phyloP scores from a whole-genome alignment of 73 alveolate species.

The Paramecium tetraurelia region DNA sequence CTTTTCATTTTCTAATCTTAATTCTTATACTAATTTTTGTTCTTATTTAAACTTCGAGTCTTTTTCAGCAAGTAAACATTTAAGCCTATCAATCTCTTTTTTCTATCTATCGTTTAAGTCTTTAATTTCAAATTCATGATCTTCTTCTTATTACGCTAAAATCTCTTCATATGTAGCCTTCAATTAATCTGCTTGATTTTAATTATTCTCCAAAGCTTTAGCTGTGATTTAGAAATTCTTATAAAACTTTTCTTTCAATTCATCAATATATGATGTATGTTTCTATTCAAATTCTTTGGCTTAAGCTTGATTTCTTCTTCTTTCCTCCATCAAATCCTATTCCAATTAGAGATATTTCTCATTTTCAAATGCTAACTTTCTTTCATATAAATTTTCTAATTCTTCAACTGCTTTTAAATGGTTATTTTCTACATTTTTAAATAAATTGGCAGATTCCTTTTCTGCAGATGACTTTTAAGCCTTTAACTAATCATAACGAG shows the following conservation, averaged over 20 bases:
- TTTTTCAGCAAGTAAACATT: conserved; percentile 46
- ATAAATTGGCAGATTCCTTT: conserved; percentile 72
- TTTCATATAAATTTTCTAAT: conserved; percentile 80
- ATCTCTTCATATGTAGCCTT: conserved; percentile 78
- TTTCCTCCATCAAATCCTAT: conserved; percentile 79
- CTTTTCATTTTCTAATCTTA: conserved; percentile 51
- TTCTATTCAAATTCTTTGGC: conserved; percentile 68
- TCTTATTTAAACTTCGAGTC: conserved; percentile 59
- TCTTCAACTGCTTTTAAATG: conserved; percentile 82
- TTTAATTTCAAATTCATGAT: conserved; percentile 78
- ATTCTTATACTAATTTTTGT: conserved; percentile 52
- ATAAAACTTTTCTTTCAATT: conserved; percentile 38
- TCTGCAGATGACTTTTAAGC: conserved; percentile 73
- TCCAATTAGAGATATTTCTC: conserved; percentile 78
- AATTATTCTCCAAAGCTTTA: conserved; percentile 71
- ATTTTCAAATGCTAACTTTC: conserved; percentile 78
- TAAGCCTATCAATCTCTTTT: conserved; percentile 65
- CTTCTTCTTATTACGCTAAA: conserved; percentile 77
- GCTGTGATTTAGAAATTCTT: conserved; percentile 39
- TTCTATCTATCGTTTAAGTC: conserved; percentile 69
- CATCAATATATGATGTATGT: conserved; percentile 36
- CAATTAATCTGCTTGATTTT: conserved; percentile 71
- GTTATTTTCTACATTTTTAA: conserved; percentile 80
- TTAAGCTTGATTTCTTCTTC: conserved; percentile 70
- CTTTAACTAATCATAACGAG: conserved; percentile 74